Evolutionary conservation across 2,329 filamentous ascomycete genomes (phyloP), one percentile per base, ranked within the genome.

Genomic region (Geosmithia flava): DNA sequence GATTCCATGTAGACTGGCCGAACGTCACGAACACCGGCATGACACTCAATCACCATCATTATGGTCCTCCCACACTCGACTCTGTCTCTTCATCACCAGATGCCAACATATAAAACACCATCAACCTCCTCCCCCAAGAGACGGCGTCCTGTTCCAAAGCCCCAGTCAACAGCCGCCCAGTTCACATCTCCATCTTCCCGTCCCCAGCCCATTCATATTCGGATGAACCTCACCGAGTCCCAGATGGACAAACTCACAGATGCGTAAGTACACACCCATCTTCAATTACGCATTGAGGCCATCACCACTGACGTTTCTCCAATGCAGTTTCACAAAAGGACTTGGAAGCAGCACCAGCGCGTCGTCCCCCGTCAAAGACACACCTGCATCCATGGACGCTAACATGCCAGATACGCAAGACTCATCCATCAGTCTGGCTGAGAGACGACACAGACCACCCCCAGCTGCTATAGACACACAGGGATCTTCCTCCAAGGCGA

Each of bases 201-300:
- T 3, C 33, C 11, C 33, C 63, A 68, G 43, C 66, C 66, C 2
- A 59, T 75, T 19, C 66, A 70, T 40, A 65, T 75, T 29, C 68
- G 70, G 20, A 63, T 75, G 53, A 72, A 71, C 51, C 53, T 75
- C 48, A 75, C 70, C 4, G 68, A 74, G 44, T 66, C 63, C 0
- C 69, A 74, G 51, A 67, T 75, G 62, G 67, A 74, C 49, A 69
- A 62, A 50, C 60, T 75, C 42, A 67, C 71, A 3, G 63, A 69
- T 45, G 68, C 64, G 72, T 74, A 62, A 51, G 68, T 47, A 29
- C 19, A 10, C 30, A 15, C 10, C 5, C 44, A 16, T 13, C 23
- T 5, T 29, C 2, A n/a, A n/a, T 30, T 19, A 8, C 33, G 23
- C 42, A 10, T 2, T n/a, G 27, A 20, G 10, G 33, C 3, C 33